These are phyloP conservation scores for Mrakiaceae sp. DNA, from an alignment of 1,284 basidiomycete species.

Conservation along the genomic window DNA sequence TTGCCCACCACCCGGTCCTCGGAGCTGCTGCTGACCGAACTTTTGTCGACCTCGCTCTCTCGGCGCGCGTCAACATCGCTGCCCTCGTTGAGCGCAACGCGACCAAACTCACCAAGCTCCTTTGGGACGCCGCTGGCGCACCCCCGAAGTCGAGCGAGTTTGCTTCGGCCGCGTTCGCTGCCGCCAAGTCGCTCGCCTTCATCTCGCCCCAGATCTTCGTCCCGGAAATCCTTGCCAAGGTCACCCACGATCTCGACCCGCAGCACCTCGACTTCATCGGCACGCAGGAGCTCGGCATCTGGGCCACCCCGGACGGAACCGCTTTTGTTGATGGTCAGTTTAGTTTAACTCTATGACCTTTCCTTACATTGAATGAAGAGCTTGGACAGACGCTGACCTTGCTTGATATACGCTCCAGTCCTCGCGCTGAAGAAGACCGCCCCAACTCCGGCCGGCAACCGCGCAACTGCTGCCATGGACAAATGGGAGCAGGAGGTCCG, in stretches of 20 bases:
- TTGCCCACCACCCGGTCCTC: constrained; percentile 62
- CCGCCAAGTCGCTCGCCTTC: constrained; percentile 65
- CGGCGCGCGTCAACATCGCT: constrained; percentile 54
- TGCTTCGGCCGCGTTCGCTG: constrained; percentile 53
- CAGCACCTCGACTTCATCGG: constrained; percentile 50
- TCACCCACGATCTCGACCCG: constrained; percentile 53
- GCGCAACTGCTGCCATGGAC: constrained; percentile 73
- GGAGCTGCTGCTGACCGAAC: constrained; percentile 49
- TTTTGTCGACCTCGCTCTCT: constrained; percentile 76
- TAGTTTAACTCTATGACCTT: constrained; percentile 11
- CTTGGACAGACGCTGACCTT: neutral
- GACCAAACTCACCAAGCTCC: constrained; percentile 23
- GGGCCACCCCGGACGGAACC: constrained; percentile 68
- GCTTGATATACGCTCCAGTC: constrained; percentile 38
- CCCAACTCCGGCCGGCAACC: constrained; percentile 49
- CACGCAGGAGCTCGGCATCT: constrained; percentile 64
- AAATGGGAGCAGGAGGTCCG: constrained; percentile 92
- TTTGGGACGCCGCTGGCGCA: constrained; percentile 26
- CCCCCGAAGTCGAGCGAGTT: constrained; percentile 22
- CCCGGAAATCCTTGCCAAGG: constrained; percentile 54
- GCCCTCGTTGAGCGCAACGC: constrained; percentile 43
- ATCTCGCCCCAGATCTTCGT: constrained; percentile 59
- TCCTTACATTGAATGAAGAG: neutral
- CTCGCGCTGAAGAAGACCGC: constrained; percentile 50
- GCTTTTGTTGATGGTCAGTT: constrained; percentile 62